phyloP scores from a whole-genome alignment of 345 rosid genomes.

The Rhodamnia rubescens region DNA sequence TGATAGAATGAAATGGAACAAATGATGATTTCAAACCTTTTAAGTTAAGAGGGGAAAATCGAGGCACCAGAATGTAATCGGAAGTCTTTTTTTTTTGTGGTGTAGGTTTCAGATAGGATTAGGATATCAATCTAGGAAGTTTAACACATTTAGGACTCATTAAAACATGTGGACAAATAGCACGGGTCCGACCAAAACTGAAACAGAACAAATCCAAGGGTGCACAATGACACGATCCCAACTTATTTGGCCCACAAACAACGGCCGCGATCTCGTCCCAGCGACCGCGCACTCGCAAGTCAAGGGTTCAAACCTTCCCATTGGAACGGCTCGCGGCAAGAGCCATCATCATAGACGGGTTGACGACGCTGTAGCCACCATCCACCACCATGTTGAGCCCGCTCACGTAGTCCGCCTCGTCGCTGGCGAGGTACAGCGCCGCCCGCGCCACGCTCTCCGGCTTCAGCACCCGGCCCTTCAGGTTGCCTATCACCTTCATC shows the following conservation, averaged over 20 bases:
- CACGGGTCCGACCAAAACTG: not conserved
- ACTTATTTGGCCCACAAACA: not conserved
- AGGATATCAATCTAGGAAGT: not conserved
- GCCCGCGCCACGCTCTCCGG: constrained; percentile 16
- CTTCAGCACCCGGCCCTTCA: constrained; percentile 13
- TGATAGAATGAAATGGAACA: too few relatives aligned
- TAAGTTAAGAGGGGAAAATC: not conserved
- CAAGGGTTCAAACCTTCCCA: not conserved
- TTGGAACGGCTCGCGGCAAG: not conserved
- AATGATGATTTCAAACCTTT: too few relatives aligned
- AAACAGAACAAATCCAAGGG: not conserved
- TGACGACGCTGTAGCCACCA: constrained; percentile 16
- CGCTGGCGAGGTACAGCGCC: constrained; percentile 21
- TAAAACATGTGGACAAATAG: not conserved
- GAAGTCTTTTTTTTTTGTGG: not conserved
- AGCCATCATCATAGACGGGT: constrained; percentile 10
- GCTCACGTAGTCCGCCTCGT: constrained; percentile 29
- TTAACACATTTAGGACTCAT: not conserved
- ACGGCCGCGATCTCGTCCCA: not conserved
- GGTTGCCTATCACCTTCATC: constrained; percentile 7
- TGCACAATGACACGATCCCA: not conserved
- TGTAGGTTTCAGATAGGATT: not conserved
- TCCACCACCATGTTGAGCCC: constrained; percentile 25
- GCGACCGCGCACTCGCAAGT: not conserved
- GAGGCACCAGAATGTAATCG: not conserved